Evolutionary conservation across 2,329 filamentous ascomycete genomes (phyloP), one percentile per base, ranked within the genome.

Genomic region (Graphiopsis chlorocephala): DNA sequence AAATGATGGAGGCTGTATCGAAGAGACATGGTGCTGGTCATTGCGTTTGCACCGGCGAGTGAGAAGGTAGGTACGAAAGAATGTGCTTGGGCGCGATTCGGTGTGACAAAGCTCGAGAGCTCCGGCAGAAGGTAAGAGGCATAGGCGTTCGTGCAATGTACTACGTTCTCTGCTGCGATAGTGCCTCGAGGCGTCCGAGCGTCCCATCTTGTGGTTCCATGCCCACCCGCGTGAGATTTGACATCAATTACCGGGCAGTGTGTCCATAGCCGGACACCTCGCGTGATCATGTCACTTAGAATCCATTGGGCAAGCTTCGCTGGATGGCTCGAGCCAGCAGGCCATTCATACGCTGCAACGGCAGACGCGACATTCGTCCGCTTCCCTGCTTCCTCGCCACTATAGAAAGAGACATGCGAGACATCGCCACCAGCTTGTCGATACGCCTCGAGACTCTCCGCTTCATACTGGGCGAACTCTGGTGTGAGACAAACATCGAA

Each of bases 281-380:
- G 74, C 1, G 71, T 69, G 6, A 82, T 74, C 15, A 73, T 74
- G 17, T 73, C 70, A 14, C 68, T 70, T 23, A 84, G 71, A 14
- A 84, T 74, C 74, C 80, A 83, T n/a, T 83, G 81, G 0, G 79
- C 78, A 23, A 84, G 70, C 68, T 83, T 83, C 6, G 81, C 81
- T 3, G 82, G 81, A 69, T 83, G 82, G 35, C 75, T 80, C 3
- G 80, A 82, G 3, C 79, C 82, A 15, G 81, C 82, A 4, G 81
- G 79, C 82, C 82, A 84, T 67, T 83, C 81, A 65, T 83, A 84
- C 8, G 81, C 82, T n/a, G 78, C 76, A 12, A 82, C 62, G 0
- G 78, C 78, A 1, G 71, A 71, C 3, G 69, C 58, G 5, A 83
- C 73, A 29, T 78, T 73, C 0, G 80, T 82, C 63, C 71, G 75